These are phyloP conservation scores for Anisodus tanguticus DNA, from an alignment of 257 asterid species.

Conservation along the genomic window DNA sequence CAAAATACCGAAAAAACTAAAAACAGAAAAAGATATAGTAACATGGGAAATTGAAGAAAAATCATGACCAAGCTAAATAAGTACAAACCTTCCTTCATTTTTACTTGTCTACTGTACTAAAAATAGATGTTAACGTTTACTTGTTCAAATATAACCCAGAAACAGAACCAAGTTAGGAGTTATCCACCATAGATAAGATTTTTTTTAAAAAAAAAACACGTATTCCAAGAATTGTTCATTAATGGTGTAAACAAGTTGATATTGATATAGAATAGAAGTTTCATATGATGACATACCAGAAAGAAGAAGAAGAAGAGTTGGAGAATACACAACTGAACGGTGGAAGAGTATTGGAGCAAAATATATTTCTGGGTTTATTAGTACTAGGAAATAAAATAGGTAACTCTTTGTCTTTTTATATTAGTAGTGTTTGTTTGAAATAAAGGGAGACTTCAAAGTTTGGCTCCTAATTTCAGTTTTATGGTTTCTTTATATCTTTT, in stretches of 20 bases:
- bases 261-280: not conserved
- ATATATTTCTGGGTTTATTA: conserved; percentile 9
- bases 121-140: too few species aligned
- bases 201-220: not conserved
- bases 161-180: not conserved
- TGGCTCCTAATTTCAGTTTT: conserved; percentile 12
- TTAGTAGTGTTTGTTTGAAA: not conserved
- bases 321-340: conserved; percentile 7
- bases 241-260: not conserved
- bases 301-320: conserved; percentile 26
- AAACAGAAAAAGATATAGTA: not conserved
- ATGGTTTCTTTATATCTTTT: not conserved
- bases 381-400: not conserved
- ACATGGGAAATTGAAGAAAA: not conserved
- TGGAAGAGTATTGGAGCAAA: not conserved
- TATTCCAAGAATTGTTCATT: not conserved
- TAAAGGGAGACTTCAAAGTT: conserved; percentile 28
- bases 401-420: not conserved
- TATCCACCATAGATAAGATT: not conserved
- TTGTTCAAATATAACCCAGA: not conserved
- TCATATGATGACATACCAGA: conserved; percentile 1
- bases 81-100: too few species aligned
- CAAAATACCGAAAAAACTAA: not conserved
- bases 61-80: not conserved
- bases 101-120: too few species aligned